These are phyloP conservation scores for Pichia nanzhaoensis DNA, from an alignment of 805 yeast species.

Conservation along the genomic window DNA sequence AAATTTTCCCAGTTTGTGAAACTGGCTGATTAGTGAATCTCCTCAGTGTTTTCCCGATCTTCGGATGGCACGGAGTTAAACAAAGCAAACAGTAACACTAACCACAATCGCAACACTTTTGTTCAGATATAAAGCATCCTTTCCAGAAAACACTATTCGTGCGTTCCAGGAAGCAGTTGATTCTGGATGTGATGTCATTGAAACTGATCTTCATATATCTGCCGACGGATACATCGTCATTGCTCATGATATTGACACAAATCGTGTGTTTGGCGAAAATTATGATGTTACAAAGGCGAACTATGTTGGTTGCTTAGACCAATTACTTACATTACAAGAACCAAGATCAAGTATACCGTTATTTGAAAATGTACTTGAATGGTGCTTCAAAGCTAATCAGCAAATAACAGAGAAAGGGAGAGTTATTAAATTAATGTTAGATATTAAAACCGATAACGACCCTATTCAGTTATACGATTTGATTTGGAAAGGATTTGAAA, in stretches of 20 bases:
- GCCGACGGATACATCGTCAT: conserved; percentile 29
- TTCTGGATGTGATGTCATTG: conserved; percentile 30
- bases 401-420: conserved; percentile 35
- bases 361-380: conserved; percentile 25
- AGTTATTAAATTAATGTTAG: conserved; percentile 35
- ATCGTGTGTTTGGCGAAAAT: conserved; percentile 28
- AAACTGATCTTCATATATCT: conserved; percentile 33
- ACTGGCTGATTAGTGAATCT: neutral
- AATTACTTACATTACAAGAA: conserved; percentile 24
- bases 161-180: conserved; percentile 31
- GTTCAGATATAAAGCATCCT: conserved; percentile 21
- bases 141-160: conserved; percentile 33
- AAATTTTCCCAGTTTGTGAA: neutral
- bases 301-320: conserved; percentile 24
- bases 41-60: neutral
- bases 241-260: conserved; percentile 31
- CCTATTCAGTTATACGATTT: conserved; percentile 23
- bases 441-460: conserved; percentile 29
- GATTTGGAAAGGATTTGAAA: conserved; percentile 21
- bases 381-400: conserved; percentile 30
- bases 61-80: neutral
- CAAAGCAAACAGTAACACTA: conserved; percentile 1
- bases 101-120: neutral
- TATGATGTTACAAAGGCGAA: conserved; percentile 23
- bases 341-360: conserved; percentile 32